Evolutionary conservation across 2,329 filamentous ascomycete genomes (phyloP), one percentile per base, ranked within the genome.

Genomic region (Fusarium succisae): DNA sequence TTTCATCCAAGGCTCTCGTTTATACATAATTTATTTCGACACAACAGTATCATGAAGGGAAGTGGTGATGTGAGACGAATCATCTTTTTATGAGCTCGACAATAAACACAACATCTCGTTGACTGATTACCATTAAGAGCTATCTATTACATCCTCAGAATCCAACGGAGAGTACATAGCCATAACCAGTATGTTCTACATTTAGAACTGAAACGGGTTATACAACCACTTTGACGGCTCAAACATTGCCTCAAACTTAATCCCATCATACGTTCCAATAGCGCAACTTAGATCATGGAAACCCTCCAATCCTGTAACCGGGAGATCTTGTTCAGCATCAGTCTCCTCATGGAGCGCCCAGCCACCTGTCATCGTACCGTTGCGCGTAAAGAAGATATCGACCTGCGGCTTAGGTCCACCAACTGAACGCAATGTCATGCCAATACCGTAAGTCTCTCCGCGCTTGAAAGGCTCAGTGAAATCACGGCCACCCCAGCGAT

Each of bases 291-390:
- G 72, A 80, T 96, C 93, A 75, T 92, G 89, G 57, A 89, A 87
- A 0, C 93, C 93, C 79, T 93, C 91, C 54, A 96, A 81, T 0
- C 94, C 93, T 9, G 83, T 86, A 3, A 93, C 88, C 0, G 91
- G 89, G 65, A 89, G 81, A 76, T 92, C 90, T 77, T 89, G 82
- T 73, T 88, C 83, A 8, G 84, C 83, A 80, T 96, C 93, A 60
- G 89, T 87, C 84, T 94, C 92, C 84, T 95, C 93, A 75, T 94
- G 90, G 51, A 95, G 80, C 80, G 94, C 87, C 93, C 94, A 96
- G 1, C 87, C 84, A 1, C 88, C 91, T 1, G 83, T 86, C 70
- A 85, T 84, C 61, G 78, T 80, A 3, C 93, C 94, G 73, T 94
- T 87, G 45, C 90, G 83, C 18, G 93, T 95, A 69, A 95, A 90